Percentiles rank a stretch among this genome's conserved stretches.
These are phyloP conservation scores for Striga hermonthica DNA, from an alignment of 305 asterid species.

Conservation along the genomic window DNA sequence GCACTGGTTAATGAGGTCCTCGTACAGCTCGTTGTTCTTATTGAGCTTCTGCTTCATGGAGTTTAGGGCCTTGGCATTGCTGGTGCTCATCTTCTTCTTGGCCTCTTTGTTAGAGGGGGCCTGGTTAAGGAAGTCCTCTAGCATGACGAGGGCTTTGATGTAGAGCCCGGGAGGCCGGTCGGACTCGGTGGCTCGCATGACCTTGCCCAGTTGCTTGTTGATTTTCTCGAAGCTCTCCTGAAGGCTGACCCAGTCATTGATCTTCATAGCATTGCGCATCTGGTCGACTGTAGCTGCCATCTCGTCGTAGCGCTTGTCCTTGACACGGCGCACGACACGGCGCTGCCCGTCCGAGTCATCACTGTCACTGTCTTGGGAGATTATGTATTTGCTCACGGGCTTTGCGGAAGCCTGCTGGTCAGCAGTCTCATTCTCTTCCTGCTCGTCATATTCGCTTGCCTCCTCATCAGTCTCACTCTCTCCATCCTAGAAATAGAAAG, in stretches of 20 bases:
- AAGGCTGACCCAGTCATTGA: slow-evolving; percentile 89
- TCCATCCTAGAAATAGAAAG: slow-evolving; percentile 39
- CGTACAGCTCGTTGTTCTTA: slow-evolving; percentile 83
- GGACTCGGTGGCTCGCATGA: slow-evolving; percentile 72
- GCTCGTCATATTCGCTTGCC: slow-evolving; percentile 32
- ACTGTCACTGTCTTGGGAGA: slow-evolving; percentile 48
- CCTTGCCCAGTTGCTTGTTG: slow-evolving; percentile 87
- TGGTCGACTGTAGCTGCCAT: slow-evolving; percentile 77
- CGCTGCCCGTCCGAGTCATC: slow-evolving; percentile 63
- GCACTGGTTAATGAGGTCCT: slow-evolving; percentile 69
- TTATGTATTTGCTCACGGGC: slow-evolving; percentile 50
- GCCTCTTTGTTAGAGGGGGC: slow-evolving; percentile 88
- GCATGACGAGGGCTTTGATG: slow-evolving; percentile 83
- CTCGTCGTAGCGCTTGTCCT: slow-evolving; percentile 88
- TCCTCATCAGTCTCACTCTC: slow-evolving; percentile 38
- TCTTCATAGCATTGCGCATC: slow-evolving; percentile 92
- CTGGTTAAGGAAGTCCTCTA: slow-evolving; percentile 82
- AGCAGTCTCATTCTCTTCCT: slow-evolving; percentile 40
- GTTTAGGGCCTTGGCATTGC: slow-evolving; percentile 93
- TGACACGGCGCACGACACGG: slow-evolving; percentile 74
- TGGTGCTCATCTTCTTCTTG: slow-evolving; percentile 93
- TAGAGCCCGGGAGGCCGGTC: slow-evolving; percentile 69
- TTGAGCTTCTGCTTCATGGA: slow-evolving; percentile 93
- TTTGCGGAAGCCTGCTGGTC: slow-evolving; percentile 41
- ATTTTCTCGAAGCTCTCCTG: slow-evolving; percentile 94